Base-by-base conservation (phyloP, 2,329 filamentous ascomycete genomes). In the Beauveria sp. region DNA sequence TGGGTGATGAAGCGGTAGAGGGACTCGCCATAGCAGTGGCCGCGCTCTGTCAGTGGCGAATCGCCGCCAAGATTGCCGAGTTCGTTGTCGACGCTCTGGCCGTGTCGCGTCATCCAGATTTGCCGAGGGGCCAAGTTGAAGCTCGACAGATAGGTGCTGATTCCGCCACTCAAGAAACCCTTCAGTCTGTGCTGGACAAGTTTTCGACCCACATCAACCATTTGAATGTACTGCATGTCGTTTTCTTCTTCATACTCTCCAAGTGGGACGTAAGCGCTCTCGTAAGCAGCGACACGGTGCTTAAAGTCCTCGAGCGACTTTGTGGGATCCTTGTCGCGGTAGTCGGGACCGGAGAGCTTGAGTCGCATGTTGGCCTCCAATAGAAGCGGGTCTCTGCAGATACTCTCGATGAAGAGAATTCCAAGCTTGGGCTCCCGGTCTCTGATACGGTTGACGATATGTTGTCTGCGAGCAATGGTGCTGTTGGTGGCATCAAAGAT, bases 401-500 rank as follows among this genome's bases (percentile, higher is more conserved):
- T 89, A 69, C 91, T 96, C 77, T 99, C 95, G 30, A 99, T 88
- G 73, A 98, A 99, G 12, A 99, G 79, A 20, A 99, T 91, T 38
- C 93, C 93, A 24, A 99, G 81, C 63, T 90, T 89, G 2, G 93
- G 92, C 67, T 96, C 93, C 58, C 90, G 85, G 58, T 86, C 78
- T 68, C 90, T 89, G 69, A 98, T 91, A 66, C 86, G 89, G 63
- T 93, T 84, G 69, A 96, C 91, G 60, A 99, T 84, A 28, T 89
- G 82, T 74, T 93, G 87, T 55, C 95, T 86, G 43, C 95, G 88
- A 65, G 91, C 84, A 55, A 96, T 82, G 0, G 95, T 99, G 77
- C 93, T 97, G 77, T 99, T 99, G 8, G 95, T 99, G 8, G 95
- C 95, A 75, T 99, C 95, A 14, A 99, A 84, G 65, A 99, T 98